Evolutionary conservation across 257 asterid genomes (phyloP), one percentile per base, ranked within the genome.

Genomic region (Forsythia suspensa): DNA sequence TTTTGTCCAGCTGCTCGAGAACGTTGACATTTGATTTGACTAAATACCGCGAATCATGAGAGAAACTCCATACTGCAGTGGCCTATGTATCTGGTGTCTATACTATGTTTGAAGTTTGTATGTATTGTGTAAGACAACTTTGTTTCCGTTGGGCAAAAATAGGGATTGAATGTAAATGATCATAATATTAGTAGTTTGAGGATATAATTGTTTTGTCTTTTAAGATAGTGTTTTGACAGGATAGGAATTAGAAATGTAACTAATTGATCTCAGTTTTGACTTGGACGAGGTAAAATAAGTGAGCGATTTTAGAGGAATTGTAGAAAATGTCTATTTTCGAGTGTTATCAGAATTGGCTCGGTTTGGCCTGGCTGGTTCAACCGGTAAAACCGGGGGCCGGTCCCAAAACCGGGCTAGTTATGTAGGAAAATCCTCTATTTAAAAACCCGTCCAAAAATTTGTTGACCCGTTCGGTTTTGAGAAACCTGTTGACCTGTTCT

Each of bases 11-110:
- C 81, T 92, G 99, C 89, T 95, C 98, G 44, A 86, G 90, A 82
- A 92, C 98, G 4, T 83, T 93, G 88, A 93, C 98, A 43, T 88
- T 95, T 52, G 96, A 95, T 77, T 80, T 93, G 85, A 93, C 96
- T 21, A 88, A 90, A 67, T 91, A 87, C 81, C 93, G 92, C 13
- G 98, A 92, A 76, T 85, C 84, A 9, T 91, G 84, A 86, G 63
- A 29, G 59, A 34, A 39, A 44, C 34, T 69, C 52, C 6, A 4
- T 4, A 38, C 78, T 41, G 43, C 57, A 20, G 42, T 24, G 57
- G 69, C 41, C 67, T 15, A 15, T 24, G 69, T 72, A 36, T 71
- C 46, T 72, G 68, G 59, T 71, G 83, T 51, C 38, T 38, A 67
- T 61, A 68, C 39, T 21, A 38, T 51, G 51, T 51, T 63, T 15